phyloP scores from a whole-genome alignment of 2,329 filamentous ascomycete species.

The Xylaria sp. region DNA sequence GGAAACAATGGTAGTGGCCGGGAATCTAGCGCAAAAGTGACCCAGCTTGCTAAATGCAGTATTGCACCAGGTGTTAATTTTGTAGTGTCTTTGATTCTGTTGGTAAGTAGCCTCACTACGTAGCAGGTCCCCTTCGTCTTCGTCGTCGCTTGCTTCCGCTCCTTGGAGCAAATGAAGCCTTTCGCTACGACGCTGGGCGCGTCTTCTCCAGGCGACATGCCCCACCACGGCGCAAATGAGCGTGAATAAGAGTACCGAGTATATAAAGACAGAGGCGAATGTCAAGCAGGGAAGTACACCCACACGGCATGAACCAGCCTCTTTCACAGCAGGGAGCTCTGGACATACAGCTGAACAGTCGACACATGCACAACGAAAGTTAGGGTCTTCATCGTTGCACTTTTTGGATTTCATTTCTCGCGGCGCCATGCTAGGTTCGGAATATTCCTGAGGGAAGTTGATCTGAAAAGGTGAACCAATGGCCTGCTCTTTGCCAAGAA shows the following conservation, averaged over 20 bases:
- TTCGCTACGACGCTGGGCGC: constrained; percentile 77
- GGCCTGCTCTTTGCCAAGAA: constrained; percentile 88
- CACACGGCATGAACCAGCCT: constrained; percentile 76
- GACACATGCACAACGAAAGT: constrained; percentile 89
- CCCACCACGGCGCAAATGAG: constrained; percentile 71
- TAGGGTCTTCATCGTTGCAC: constrained; percentile 87
- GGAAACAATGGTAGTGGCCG: constrained; percentile 77
- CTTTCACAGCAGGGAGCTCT: constrained; percentile 75
- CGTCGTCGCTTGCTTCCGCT: constrained; percentile 82
- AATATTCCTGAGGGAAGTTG: constrained; percentile 76
- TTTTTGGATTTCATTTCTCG: constrained; percentile 76
- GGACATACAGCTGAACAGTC: constrained; percentile 90
- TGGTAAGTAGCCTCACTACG: constrained; percentile 79
- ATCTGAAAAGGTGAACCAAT: constrained; percentile 97
- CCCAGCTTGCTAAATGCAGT: constrained; percentile 80
- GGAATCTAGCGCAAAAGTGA: constrained; percentile 80
- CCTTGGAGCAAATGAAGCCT: constrained; percentile 87
- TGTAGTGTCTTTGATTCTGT: constrained; percentile 78
- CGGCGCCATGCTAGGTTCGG: constrained; percentile 73
- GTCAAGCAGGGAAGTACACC: constrained; percentile 91
- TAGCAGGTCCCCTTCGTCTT: constrained; percentile 88
- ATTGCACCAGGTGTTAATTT: constrained; percentile 83
- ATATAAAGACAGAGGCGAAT: constrained; percentile 87
- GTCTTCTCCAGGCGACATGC: constrained; percentile 76
- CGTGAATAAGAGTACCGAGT: constrained; percentile 74